Evolutionary conservation across 257 asterid genomes (phyloP).

Genomic region (Nicotiana noctiflora): DNA sequence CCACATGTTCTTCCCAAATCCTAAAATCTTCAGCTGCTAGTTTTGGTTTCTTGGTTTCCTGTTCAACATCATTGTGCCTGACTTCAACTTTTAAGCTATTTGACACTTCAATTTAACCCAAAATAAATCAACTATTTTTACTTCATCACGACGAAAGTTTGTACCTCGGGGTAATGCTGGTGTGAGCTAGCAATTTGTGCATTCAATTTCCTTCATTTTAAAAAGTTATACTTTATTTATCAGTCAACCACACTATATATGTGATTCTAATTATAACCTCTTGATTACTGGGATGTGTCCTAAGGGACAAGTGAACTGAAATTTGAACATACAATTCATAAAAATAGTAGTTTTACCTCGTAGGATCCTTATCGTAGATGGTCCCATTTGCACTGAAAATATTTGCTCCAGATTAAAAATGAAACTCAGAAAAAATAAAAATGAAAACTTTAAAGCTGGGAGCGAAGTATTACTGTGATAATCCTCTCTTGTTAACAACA

Average conservation of each 20-base stretch:
- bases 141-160: background rate
- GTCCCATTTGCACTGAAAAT: slow-evolving; percentile 41
- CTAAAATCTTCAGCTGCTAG: slow-evolving; percentile 10
- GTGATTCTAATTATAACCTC: background rate
- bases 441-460: background rate
- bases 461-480: slow-evolving; percentile 43
- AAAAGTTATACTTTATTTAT: background rate
- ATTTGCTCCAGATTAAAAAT: background rate
- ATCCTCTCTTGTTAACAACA: slow-evolving; percentile 45
- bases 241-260: background rate
- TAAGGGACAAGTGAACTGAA: too few relatives aligned
- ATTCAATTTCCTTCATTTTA: slow-evolving; percentile 46
- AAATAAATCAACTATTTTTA: background rate
- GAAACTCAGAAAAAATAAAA: background rate
- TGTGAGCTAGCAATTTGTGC: slow-evolving; percentile 52
- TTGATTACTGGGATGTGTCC: background rate
- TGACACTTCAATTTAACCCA: background rate
- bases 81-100: background rate
- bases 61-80: background rate
- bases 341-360: background rate
- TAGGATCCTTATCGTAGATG: slow-evolving; percentile 35
- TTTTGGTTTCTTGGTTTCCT: slow-evolving; percentile 33
- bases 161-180: slow-evolving; percentile 34
- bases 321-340: background rate
- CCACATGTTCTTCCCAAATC: slow-evolving; percentile 31